Conservation (phyloP, 78 protist species). For the Blattamonas nauphoetae region DNA sequence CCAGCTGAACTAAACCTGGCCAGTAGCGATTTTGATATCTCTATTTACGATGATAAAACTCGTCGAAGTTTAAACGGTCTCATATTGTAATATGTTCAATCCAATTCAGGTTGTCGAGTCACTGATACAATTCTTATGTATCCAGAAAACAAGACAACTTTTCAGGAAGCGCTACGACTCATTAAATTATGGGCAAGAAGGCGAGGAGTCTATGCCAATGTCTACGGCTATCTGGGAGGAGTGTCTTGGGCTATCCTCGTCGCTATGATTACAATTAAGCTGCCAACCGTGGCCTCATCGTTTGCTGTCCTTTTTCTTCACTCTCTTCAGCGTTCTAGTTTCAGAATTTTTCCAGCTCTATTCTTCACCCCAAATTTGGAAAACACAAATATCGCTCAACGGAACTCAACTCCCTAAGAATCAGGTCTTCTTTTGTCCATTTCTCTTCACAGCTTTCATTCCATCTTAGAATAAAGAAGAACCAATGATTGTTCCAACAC, state of each 20-base stretch:
- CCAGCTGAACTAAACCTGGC: too few relatives aligned
- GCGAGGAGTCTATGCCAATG: not conserved
- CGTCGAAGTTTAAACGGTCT: not conserved
- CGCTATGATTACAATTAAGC: not conserved
- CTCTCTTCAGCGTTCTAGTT: too few relatives aligned
- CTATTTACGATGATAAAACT: not conserved
- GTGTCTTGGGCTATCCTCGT: not conserved
- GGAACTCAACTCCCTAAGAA: too few relatives aligned
- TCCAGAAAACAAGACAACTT: not conserved
- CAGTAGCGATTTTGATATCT: not conserved
- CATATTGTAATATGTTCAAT: too few relatives aligned
- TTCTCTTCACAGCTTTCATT: too few relatives aligned
- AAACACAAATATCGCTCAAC: not conserved
- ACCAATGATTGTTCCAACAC: too few relatives aligned
- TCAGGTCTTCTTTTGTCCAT: too few relatives aligned
- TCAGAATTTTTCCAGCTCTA: not conserved
- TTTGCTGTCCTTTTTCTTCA: too few relatives aligned
- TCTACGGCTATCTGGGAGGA: not conserved
- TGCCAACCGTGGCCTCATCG: too few relatives aligned
- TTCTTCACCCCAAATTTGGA: not conserved
- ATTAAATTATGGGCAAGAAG: not conserved
- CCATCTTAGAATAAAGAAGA: too few relatives aligned
- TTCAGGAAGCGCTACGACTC: not conserved
- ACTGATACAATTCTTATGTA: not conserved
- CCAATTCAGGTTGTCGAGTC: not conserved